Conservation (phyloP, 768 basidiomycete species). For the Leccinum uliginosum region DNA sequence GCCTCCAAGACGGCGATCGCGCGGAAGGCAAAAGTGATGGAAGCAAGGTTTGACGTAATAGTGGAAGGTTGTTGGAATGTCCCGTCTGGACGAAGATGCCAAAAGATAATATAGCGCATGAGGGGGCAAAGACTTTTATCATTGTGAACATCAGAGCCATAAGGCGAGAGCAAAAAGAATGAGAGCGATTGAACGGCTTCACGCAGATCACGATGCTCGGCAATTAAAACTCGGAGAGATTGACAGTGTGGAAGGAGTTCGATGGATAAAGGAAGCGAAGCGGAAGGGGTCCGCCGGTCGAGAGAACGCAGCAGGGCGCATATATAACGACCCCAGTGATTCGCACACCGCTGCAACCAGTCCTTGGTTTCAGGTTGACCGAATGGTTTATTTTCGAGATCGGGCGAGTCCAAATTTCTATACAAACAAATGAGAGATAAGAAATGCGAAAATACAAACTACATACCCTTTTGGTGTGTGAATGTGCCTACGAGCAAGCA, state of each 20-base stretch:
- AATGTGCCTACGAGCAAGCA: too few species aligned
- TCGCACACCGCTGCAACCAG: not conserved
- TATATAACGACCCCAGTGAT: not conserved
- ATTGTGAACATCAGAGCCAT: not conserved
- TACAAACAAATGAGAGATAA: not conserved
- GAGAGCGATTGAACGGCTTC: not conserved
- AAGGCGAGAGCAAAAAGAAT: not conserved
- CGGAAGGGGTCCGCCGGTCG: not conserved
- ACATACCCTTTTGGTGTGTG: too few species aligned
- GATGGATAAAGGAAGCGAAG: not conserved
- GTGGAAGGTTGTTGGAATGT: not conserved
- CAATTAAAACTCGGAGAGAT: too few species aligned
- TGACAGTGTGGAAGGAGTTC: not conserved
- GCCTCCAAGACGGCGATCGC: not conserved
- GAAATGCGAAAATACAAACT: too few species aligned
- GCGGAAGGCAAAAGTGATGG: not conserved
- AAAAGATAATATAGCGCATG: not conserved
- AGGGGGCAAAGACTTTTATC: not conserved
- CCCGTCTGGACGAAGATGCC: not conserved
- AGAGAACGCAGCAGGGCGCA: not conserved
- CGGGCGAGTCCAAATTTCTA: not conserved
- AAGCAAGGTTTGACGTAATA: not conserved
- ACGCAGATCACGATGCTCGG: too few species aligned
- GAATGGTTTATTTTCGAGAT: not conserved
- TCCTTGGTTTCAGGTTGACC: not conserved